phyloP scores from a whole-genome alignment of 768 basidiomycete genomes.

The Hypsizygus marmoreus region DNA sequence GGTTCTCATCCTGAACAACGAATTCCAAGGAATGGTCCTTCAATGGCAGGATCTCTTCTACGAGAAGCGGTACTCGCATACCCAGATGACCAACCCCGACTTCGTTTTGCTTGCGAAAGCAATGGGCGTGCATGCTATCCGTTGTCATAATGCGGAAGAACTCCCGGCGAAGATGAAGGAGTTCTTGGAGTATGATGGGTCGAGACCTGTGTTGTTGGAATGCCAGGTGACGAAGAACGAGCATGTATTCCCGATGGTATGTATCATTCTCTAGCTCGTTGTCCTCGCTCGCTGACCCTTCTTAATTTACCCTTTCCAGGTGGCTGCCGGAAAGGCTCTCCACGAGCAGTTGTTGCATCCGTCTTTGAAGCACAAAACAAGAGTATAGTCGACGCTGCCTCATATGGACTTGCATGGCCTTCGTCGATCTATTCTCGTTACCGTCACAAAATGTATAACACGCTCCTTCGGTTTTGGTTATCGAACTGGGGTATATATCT shows the following conservation, averaged over 20 bases:
- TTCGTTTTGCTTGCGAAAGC: slow-evolving; percentile 87
- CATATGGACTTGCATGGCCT: too few relatives aligned
- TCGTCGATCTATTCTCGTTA: too few relatives aligned
- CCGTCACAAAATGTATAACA: too few relatives aligned
- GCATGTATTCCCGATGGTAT: slow-evolving; percentile 90
- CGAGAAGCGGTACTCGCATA: slow-evolving; percentile 95
- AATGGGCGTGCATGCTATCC: slow-evolving; percentile 92
- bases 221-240: slow-evolving; percentile 82
- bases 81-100: slow-evolving; percentile 93
- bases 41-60: slow-evolving; percentile 99
- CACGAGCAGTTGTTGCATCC: slow-evolving; percentile 90
- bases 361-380: slow-evolving; percentile 18
- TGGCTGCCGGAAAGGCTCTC: slow-evolving; percentile 90
- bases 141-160: slow-evolving; percentile 69
- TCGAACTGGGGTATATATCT: too few relatives aligned
- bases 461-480: too few relatives aligned
- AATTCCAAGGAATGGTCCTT: slow-evolving; percentile 98
- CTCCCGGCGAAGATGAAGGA: slow-evolving; percentile 97
- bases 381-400: slow-evolving; percentile 6
- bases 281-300: slow-evolving; percentile 6
- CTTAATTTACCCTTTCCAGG: slow-evolving; percentile 39
- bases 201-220: slow-evolving; percentile 88
- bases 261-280: slow-evolving; percentile 15
- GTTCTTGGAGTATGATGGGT: slow-evolving; percentile 92
- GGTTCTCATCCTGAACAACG: slow-evolving; percentile 90